A percentile compares a stretch with the other conserved stretches of the same genome.
phyloP scores from a whole-genome alignment of 768 basidiomycete species.

The Boletus coccyginus region DNA sequence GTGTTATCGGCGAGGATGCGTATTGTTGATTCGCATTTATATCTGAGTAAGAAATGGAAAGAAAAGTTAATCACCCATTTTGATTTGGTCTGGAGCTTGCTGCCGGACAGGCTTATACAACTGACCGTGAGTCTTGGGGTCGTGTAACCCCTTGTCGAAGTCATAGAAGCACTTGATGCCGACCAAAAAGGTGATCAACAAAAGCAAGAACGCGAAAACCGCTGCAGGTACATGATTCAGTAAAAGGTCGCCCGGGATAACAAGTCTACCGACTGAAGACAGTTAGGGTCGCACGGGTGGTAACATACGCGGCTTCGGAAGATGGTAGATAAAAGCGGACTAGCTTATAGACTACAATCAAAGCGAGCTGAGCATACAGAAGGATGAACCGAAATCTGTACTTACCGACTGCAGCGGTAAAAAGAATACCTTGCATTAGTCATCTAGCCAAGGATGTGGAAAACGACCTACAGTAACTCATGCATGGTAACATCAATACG shows the following conservation, averaged over 20 bases:
- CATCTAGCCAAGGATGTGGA: not conserved
- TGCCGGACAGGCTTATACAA: slow-evolving; percentile 34
- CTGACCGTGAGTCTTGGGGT: slow-evolving; percentile 76
- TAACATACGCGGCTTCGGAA: slow-evolving; percentile 52
- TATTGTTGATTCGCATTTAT: slow-evolving; percentile 46
- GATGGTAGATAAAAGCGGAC: slow-evolving; percentile 73
- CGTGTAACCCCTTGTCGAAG: slow-evolving; percentile 75
- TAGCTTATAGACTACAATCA: slow-evolving; percentile 70
- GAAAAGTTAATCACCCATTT: slow-evolving; percentile 37
- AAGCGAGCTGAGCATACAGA: not conserved
- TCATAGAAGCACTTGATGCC: slow-evolving; percentile 79
- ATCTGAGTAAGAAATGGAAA: slow-evolving; percentile 35
- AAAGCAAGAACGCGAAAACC: slow-evolving; percentile 69
- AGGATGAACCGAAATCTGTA: not conserved
- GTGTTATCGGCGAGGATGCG: slow-evolving; percentile 37
- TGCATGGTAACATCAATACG: slow-evolving; percentile 73
- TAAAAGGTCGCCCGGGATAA: not conserved
- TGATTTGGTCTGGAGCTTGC: slow-evolving; percentile 18
- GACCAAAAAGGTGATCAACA: slow-evolving; percentile 71
- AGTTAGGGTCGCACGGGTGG: slow-evolving; percentile 79
- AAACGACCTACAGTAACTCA: slow-evolving; percentile 63
- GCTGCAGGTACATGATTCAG: slow-evolving; percentile 40
- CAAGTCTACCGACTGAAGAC: slow-evolving; percentile 61
- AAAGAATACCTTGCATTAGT: slow-evolving; percentile 1
- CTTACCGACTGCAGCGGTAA: slow-evolving; percentile 28